A percentile compares a stretch with the other conserved stretches of the same genome.
Evolutionary conservation across 306 rosid species (phyloP).

Genomic region (Begonia loranthoides): DNA sequence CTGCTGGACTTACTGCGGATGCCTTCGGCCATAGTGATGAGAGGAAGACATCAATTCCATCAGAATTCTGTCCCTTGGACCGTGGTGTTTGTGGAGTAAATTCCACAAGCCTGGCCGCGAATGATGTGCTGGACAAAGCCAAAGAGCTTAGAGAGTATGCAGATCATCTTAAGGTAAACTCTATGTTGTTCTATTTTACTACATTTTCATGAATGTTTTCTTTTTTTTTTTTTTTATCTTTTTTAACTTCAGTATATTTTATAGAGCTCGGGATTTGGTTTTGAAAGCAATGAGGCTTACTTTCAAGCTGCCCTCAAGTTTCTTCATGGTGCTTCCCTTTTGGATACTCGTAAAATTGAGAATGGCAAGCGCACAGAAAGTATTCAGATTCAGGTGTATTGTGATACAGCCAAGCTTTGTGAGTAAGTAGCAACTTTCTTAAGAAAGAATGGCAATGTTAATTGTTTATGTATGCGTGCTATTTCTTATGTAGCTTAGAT

Average conservation of each 20-base stretch:
- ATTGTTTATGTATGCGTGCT: not conserved
- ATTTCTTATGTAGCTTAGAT: not conserved
- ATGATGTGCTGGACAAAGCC: constrained; percentile 43
- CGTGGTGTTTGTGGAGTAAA: constrained; percentile 23
- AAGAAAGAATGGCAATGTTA: not conserved
- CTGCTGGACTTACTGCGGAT: constrained; percentile 14
- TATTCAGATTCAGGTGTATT: constrained; percentile 46
- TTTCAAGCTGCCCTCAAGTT: constrained; percentile 80
- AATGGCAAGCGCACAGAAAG: constrained; percentile 43
- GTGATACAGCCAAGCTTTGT: constrained; percentile 58
- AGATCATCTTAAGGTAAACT: constrained; percentile 48
- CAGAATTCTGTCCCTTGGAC: too few relatives aligned
- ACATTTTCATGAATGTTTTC: constrained; percentile 9
- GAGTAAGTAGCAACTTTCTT: constrained; percentile 21
- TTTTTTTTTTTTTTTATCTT: not conserved
- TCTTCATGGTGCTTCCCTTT: constrained; percentile 63
- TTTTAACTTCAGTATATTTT: constrained; percentile 8
- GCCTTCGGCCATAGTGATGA: not conserved
- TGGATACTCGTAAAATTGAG: constrained; percentile 39
- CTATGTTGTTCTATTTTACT: constrained; percentile 15
- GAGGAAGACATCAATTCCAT: too few relatives aligned
- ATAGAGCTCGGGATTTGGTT: constrained; percentile 50
- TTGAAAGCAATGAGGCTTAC: constrained; percentile 75
- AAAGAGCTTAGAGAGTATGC: constrained; percentile 46
- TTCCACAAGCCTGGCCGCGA: constrained; percentile 31